Evolutionary conservation across 140 eudicot genomes (phyloP).

Genomic region (Bidens hawaiensis): DNA sequence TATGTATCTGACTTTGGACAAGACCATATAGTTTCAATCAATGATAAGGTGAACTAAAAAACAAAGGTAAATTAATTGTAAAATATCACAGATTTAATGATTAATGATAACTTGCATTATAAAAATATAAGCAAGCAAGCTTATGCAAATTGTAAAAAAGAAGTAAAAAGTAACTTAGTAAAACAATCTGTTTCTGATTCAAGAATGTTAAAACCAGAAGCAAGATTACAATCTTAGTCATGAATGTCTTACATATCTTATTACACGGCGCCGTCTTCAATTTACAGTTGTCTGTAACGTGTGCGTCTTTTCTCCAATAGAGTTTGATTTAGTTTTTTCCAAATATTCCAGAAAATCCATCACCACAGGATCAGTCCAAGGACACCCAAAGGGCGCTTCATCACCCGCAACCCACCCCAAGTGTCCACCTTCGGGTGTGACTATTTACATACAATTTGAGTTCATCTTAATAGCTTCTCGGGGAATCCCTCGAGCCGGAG

Average conservation of each 20-base stretch:
- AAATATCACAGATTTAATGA: too few species aligned
- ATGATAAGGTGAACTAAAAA: too few species aligned
- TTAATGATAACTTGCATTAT: too few species aligned
- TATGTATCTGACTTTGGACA: too few species aligned
- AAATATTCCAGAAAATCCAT: conserved; percentile 82
- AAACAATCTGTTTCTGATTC: too few species aligned
- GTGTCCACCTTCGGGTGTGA: conserved; percentile 96
- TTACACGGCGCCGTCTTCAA: conserved; percentile 1
- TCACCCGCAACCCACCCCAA: conserved; percentile 91
- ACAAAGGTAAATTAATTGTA: too few species aligned
- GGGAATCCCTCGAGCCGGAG: conserved; percentile 93
- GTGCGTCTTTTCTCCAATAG: conserved; percentile 13
- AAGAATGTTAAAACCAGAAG: not conserved
- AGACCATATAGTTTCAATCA: too few species aligned
- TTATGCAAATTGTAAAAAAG: too few species aligned
- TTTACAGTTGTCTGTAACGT: conserved; percentile 18
- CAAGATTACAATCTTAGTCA: not conserved
- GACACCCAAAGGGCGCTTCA: conserved; percentile 85
- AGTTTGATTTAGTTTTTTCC: conserved; percentile 28
- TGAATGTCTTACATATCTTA: not conserved
- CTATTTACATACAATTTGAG: conserved; percentile 69
- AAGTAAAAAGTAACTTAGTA: too few species aligned
- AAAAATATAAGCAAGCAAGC: too few species aligned
- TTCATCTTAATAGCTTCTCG: conserved; percentile 74
- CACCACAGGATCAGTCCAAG: conserved; percentile 93